Evolutionary conservation across 176 grass and related monocot genomes (phyloP).

Genomic region (Elaeis guineensis): DNA sequence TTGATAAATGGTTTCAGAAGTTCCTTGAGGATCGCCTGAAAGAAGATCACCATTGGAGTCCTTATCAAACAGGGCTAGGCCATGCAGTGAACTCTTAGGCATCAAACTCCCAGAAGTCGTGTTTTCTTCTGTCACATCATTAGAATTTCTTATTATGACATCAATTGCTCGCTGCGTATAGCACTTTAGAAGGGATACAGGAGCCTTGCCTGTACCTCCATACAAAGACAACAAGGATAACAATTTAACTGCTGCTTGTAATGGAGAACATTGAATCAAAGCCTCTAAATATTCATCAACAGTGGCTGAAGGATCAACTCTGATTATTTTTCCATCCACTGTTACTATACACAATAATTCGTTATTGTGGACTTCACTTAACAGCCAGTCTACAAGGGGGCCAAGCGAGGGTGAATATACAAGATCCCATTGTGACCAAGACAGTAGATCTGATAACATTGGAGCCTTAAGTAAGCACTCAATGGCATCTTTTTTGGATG

Average conservation of each 20-base stretch:
- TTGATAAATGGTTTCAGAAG: slow-evolving; percentile 4
- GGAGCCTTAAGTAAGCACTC: slow-evolving; percentile 71
- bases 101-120: slow-evolving; percentile 22
- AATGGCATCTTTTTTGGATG: slow-evolving; percentile 46
- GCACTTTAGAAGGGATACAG: slow-evolving; percentile 76
- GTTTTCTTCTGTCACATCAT: slow-evolving; percentile 33
- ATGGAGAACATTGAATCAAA: slow-evolving; percentile 66
- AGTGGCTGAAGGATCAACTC: slow-evolving; percentile 62
- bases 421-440: slow-evolving; percentile 85
- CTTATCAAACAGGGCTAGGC: slow-evolving; percentile 1
- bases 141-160: slow-evolving; percentile 48
- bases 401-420: slow-evolving; percentile 77
- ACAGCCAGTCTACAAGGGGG: slow-evolving; percentile 69
- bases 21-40: slow-evolving; percentile 23
- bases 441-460: slow-evolving; percentile 85
- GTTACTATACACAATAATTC: slow-evolving; percentile 72
- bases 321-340: slow-evolving; percentile 65
- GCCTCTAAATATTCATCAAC: slow-evolving; percentile 78
- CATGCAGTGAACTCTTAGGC: slow-evolving; percentile 1
- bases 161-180: slow-evolving; percentile 59
- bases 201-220: slow-evolving; percentile 53
- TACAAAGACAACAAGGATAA: slow-evolving; percentile 82
- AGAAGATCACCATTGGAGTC: not conserved
- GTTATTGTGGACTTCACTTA: slow-evolving; percentile 44
- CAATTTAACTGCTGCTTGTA: slow-evolving; percentile 56